phyloP scores from a whole-genome alignment of 2,329 filamentous ascomycete species.

The Westerdykella ornata region DNA sequence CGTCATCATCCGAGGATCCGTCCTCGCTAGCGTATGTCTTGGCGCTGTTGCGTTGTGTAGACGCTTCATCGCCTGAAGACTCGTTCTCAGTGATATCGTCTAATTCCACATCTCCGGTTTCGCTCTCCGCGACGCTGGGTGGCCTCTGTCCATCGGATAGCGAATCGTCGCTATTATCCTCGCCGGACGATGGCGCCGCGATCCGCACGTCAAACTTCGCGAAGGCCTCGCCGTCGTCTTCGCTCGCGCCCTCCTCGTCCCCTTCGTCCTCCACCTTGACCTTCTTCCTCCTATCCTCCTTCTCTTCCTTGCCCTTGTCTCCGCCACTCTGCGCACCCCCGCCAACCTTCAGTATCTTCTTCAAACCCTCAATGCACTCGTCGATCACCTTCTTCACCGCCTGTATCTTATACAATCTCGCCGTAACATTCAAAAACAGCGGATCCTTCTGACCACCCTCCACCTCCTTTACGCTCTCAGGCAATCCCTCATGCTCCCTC shows the following conservation, averaged over 20 bases:
- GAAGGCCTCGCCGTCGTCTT: slow-evolving; percentile 30
- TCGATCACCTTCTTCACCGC: slow-evolving; percentile 52
- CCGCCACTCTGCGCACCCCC: slow-evolving; percentile 5
- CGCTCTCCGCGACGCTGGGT: slow-evolving; percentile 27
- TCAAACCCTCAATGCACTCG: slow-evolving; percentile 40
- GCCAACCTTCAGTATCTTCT: slow-evolving; percentile 33
- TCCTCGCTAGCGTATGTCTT: neutral
- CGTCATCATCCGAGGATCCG: neutral
- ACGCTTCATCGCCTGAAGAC: slow-evolving; percentile 10
- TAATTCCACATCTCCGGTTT: slow-evolving; percentile 15
- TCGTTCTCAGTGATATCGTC: slow-evolving; percentile 17
- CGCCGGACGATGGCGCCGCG: slow-evolving; percentile 34
- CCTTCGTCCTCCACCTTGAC: slow-evolving; percentile 11
- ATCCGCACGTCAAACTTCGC: slow-evolving; percentile 36
- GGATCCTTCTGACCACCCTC: slow-evolving; percentile 38
- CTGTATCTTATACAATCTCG: slow-evolving; percentile 54
- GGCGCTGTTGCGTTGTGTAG: slow-evolving; percentile 1
- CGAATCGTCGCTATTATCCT: slow-evolving; percentile 27
- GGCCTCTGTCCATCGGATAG: slow-evolving; percentile 25
- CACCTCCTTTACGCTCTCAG: slow-evolving; percentile 32
- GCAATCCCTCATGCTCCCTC: slow-evolving; percentile 45
- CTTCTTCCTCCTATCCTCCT: slow-evolving; percentile 12
- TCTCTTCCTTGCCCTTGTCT: slow-evolving; percentile 2
- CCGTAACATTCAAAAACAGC: slow-evolving; percentile 52
- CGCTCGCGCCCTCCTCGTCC: slow-evolving; percentile 13